These are phyloP conservation scores for Panaeolus cyanescens DNA, from an alignment of 768 basidiomycete species.

Conservation along the genomic window DNA sequence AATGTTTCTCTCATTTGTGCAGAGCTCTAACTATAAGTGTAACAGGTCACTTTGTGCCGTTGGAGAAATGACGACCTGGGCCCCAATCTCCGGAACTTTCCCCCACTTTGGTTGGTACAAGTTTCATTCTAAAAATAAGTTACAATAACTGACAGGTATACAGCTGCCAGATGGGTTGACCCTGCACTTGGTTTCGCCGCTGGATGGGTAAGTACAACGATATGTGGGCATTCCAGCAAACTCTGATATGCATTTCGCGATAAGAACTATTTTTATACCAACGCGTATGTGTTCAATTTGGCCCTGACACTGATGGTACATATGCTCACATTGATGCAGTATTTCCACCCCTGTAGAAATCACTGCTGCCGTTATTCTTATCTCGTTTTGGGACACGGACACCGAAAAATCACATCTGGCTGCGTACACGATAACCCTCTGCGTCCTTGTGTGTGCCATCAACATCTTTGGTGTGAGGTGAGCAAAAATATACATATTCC, in stretches of 20 bases:
- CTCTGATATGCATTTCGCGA: not conserved
- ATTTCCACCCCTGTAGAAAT: constrained; percentile 76
- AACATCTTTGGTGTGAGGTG: constrained; percentile 74
- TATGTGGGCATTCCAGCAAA: not conserved
- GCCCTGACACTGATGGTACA: not conserved
- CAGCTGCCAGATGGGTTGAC: constrained; percentile 60
- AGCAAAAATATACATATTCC: constrained; percentile 11
- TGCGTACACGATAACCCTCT: constrained; percentile 61
- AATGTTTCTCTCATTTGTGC: not conserved
- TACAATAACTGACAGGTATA: not conserved
- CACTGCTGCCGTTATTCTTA: constrained; percentile 67
- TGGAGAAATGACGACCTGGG: constrained; percentile 81
- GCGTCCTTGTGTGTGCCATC: constrained; percentile 57
- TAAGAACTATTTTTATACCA: constrained; percentile 46
- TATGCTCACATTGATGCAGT: constrained; percentile 22
- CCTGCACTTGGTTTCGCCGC: constrained; percentile 60
- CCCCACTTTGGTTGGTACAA: constrained; percentile 59
- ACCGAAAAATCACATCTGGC: constrained; percentile 48
- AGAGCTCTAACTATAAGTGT: not conserved
- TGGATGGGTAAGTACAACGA: constrained; percentile 46
- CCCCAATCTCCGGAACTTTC: constrained; percentile 78
- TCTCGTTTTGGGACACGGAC: constrained; percentile 67
- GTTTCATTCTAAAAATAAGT: not conserved
- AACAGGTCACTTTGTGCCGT: constrained; percentile 61
- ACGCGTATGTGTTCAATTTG: constrained; percentile 31